phyloP scores from a whole-genome alignment of 768 basidiomycete species.

The Pulveroboletus ravenelii region DNA sequence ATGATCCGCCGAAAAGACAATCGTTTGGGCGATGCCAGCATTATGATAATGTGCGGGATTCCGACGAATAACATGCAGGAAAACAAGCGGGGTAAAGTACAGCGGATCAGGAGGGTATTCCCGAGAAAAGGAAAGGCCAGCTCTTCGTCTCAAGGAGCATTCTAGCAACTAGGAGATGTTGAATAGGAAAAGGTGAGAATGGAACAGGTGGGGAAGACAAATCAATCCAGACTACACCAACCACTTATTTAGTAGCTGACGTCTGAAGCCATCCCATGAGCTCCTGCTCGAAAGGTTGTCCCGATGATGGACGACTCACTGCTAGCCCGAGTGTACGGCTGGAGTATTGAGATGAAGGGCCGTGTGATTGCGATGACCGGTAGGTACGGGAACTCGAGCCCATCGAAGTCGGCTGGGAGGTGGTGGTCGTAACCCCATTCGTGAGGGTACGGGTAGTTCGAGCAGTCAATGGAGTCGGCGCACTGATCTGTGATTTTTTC shows the following conservation, averaged over 20 bases:
- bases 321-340: constrained; percentile 70
- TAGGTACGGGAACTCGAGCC: constrained; percentile 63
- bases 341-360: constrained; percentile 69
- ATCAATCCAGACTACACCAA: constrained; percentile 12
- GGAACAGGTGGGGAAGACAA: not conserved
- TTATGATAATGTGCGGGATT: constrained; percentile 35
- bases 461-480: constrained; percentile 82
- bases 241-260: constrained; percentile 30
- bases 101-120: constrained; percentile 39
- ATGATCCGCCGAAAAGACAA: constrained; percentile 12
- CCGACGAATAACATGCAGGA: constrained; percentile 36
- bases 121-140: constrained; percentile 31
- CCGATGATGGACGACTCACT: constrained; percentile 45
- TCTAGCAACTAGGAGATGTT: constrained; percentile 25
- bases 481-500: constrained; percentile 86
- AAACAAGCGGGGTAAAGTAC: constrained; percentile 38
- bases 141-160: constrained; percentile 26
- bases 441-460: constrained; percentile 55
- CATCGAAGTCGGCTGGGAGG: constrained; percentile 52
- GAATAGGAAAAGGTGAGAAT: constrained; percentile 5
- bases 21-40: constrained; percentile 34
- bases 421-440: constrained; percentile 53
- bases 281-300: constrained; percentile 32
- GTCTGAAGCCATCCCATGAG: constrained; percentile 36
- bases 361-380: constrained; percentile 63